phyloP scores from a whole-genome alignment of 176 grass and related monocot species.

The Saccharum officinarum region DNA sequence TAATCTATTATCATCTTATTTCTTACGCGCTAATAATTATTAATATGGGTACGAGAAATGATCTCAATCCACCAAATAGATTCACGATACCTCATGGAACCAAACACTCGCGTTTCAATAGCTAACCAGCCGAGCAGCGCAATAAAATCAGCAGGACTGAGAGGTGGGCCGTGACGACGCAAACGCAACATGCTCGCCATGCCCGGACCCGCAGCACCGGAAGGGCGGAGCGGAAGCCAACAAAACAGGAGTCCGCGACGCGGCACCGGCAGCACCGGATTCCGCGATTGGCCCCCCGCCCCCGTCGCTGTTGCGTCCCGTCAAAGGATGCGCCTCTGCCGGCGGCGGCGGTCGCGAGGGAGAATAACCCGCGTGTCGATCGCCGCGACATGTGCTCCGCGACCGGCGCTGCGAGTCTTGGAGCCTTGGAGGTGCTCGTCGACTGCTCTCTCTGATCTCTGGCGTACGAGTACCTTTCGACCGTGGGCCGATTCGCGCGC shows the following conservation, averaged over 20 bases:
- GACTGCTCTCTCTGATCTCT: background rate
- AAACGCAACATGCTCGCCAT: no score
- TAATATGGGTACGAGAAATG: no score
- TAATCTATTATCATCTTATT: no score
- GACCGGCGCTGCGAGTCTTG: background rate
- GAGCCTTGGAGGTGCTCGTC: background rate
- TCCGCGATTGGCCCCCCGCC: background rate
- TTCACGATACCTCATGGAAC: no score
- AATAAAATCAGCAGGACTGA: no score
- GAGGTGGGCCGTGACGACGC: no score
- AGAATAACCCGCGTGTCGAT: background rate
- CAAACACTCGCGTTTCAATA: no score
- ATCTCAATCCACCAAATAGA: no score
- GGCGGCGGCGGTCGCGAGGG: background rate
- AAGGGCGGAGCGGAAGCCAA: background rate
- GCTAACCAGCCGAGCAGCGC: no score
- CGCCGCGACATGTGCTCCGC: background rate
- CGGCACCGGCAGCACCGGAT: background rate
- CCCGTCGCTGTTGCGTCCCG: constrained; percentile 25
- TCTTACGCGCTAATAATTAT: no score
- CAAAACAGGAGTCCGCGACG: constrained; percentile 37
- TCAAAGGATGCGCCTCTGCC: constrained; percentile 17
- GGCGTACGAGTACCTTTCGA: background rate
- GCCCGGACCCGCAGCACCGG: background rate
- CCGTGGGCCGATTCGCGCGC: no score